These are phyloP conservation scores for Nakazawaea holstii DNA, from an alignment of 805 yeast genomes.

Conservation along the genomic window DNA sequence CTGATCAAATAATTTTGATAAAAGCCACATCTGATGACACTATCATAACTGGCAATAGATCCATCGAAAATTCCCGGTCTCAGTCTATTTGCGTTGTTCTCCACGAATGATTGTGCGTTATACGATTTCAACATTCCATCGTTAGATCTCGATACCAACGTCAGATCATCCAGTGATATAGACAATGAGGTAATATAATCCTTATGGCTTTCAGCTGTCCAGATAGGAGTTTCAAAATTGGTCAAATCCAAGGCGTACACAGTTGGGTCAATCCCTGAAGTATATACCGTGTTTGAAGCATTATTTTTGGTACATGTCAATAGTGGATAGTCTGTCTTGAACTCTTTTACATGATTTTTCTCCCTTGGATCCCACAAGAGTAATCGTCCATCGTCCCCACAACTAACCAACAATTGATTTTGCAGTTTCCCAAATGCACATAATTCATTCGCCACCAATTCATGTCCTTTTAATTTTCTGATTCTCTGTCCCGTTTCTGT, in stretches of 20 bases:
- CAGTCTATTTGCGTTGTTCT: constrained; percentile 32
- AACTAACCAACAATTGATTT: constrained; percentile 38
- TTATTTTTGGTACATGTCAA: constrained; percentile 38
- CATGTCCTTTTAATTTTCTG: constrained; percentile 50
- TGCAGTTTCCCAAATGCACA: constrained; percentile 21
- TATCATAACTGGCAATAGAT: constrained; percentile 48
- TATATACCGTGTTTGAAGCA: constrained; percentile 39
- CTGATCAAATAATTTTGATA: constrained; percentile 38
- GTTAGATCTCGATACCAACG: constrained; percentile 44
- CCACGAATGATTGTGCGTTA: constrained; percentile 43
- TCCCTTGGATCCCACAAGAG: constrained; percentile 62
- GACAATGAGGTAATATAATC: constrained; percentile 55
- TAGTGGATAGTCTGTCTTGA: constrained; percentile 53
- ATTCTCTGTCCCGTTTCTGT: constrained; percentile 46
- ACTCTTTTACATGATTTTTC: constrained; percentile 33
- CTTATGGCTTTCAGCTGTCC: constrained; percentile 39
- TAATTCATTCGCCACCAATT: constrained; percentile 51
- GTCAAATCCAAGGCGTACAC: constrained; percentile 58
- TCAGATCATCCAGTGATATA: constrained; percentile 38
- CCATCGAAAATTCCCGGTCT: constrained; percentile 50
- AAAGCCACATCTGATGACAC: constrained; percentile 43
- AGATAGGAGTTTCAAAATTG: constrained; percentile 31
- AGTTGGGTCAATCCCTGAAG: constrained; percentile 65
- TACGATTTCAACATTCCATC: constrained; percentile 54
- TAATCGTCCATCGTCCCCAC: constrained; percentile 60